These are phyloP conservation scores for Salix exigua DNA, from an alignment of 345 rosid species.

Conservation along the genomic window DNA sequence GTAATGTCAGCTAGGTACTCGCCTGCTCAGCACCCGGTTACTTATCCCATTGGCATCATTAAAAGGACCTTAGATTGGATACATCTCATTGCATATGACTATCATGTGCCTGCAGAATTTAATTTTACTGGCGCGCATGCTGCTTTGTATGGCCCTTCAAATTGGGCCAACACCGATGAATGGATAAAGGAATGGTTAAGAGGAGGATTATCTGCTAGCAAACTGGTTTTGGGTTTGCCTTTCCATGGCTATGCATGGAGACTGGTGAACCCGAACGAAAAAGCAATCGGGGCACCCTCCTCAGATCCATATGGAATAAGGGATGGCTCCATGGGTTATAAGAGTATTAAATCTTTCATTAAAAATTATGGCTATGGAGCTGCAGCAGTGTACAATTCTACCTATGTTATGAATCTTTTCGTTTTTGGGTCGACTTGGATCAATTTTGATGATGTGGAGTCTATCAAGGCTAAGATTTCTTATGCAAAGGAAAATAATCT, in stretches of 20 bases:
- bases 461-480: constrained; percentile 29
- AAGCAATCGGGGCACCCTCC: constrained; percentile 3
- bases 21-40: not conserved
- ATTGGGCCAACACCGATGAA: constrained; percentile 17
- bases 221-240: constrained; percentile 33
- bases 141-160: constrained; percentile 19
- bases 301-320: not conserved
- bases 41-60: constrained; percentile 22
- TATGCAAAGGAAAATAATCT: constrained; percentile 38
- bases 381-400: constrained; percentile 23
- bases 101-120: constrained; percentile 25
- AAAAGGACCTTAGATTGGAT: constrained; percentile 29
- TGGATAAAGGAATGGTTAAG: constrained; percentile 27
- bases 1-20: constrained; percentile 14
- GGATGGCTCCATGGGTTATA: constrained; percentile 28
- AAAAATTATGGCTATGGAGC: constrained; percentile 22
- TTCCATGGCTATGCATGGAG: constrained; percentile 33
- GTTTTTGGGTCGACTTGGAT: constrained; percentile 29
- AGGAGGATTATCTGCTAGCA: constrained; percentile 24
- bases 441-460: constrained; percentile 41
- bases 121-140: constrained; percentile 26
- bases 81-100: constrained; percentile 24
- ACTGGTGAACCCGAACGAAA: constrained; percentile 16
- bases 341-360: constrained; percentile 10
- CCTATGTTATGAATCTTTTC: constrained; percentile 29